phyloP scores from a whole-genome alignment of 192 early-diverging fungal genomes.

The Coemansia sp. region DNA sequence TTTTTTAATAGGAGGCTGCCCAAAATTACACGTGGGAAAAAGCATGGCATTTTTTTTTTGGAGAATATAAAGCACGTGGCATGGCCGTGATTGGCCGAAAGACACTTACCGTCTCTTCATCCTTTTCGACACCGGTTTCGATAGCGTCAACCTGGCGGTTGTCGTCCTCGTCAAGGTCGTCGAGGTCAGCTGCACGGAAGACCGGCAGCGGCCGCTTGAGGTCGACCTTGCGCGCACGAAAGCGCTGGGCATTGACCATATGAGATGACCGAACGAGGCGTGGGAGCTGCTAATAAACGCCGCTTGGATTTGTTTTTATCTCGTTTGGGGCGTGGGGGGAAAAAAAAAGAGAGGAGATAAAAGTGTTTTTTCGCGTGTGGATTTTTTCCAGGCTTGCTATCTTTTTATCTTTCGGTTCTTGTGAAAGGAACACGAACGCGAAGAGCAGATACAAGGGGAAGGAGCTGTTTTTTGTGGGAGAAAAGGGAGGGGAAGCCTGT shows the following conservation, averaged over 20 bases:
- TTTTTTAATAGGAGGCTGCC: not conserved
- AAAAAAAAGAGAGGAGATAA: not conserved
- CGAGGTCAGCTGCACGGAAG: slow-evolving; percentile 74
- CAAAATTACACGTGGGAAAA: not conserved
- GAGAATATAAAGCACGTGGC: too few species aligned
- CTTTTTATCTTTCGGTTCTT: too few species aligned
- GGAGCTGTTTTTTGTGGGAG: too few species aligned
- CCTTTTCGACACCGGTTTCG: slow-evolving; percentile 96
- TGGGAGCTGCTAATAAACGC: slow-evolving; percentile 12
- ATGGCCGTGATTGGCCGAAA: slow-evolving; percentile 10
- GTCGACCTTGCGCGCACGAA: slow-evolving; percentile 87
- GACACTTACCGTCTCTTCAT: slow-evolving; percentile 73
- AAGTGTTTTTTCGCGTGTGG: too few species aligned
- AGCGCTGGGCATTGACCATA: slow-evolving; percentile 59
- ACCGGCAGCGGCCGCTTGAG: slow-evolving; percentile 80
- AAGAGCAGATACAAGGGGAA: too few species aligned
- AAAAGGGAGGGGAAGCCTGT: too few species aligned
- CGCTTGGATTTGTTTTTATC: too few species aligned
- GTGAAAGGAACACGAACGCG: too few species aligned
- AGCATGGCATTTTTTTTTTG: too few species aligned
- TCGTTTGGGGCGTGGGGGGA: not conserved
- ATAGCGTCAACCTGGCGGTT: slow-evolving; percentile 55
- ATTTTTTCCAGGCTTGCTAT: too few species aligned
- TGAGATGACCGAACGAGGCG: slow-evolving; percentile 4
- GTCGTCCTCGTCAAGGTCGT: slow-evolving; percentile 79